Conservation (phyloP, 768 basidiomycete species). For the Collybia sordida region DNA sequence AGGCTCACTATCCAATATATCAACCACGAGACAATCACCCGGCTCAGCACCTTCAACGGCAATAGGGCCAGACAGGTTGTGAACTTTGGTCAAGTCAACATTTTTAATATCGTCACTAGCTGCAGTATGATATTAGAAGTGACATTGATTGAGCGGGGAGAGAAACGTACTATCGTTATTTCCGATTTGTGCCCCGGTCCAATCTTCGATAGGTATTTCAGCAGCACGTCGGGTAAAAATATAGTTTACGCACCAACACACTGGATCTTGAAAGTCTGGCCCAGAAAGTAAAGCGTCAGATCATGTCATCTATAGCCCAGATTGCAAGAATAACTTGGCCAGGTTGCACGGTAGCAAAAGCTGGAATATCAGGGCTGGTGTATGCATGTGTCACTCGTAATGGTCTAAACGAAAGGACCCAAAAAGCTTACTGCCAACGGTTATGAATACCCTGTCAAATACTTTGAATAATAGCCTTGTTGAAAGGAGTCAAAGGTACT, state of each 20-base stretch:
- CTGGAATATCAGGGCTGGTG: slow-evolving; percentile 63
- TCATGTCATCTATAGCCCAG: neutral
- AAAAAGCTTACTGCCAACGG: slow-evolving; percentile 64
- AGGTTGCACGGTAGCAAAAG: slow-evolving; percentile 59
- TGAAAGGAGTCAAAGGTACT: slow-evolving; percentile 1
- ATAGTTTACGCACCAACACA: slow-evolving; percentile 50
- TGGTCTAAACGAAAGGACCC: neutral
- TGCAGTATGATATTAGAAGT: slow-evolving; percentile 18
- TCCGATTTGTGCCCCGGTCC: slow-evolving; percentile 79
- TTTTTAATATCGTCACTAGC: slow-evolving; percentile 68
- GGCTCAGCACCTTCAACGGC: slow-evolving; percentile 76
- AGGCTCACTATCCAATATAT: slow-evolving; percentile 68
- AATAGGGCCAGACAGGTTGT: slow-evolving; percentile 77
- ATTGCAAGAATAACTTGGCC: slow-evolving; percentile 40
- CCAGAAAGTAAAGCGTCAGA: neutral
- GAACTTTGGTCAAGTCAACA: slow-evolving; percentile 63
- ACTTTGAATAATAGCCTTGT: neutral
- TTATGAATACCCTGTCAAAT: slow-evolving; percentile 58
- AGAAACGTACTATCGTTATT: slow-evolving; percentile 62
- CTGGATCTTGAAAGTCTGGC: slow-evolving; percentile 67
- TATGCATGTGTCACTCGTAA: neutral
- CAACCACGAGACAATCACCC: slow-evolving; percentile 77
- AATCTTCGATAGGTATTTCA: slow-evolving; percentile 42
- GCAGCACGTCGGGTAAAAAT: neutral
- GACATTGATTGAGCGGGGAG: neutral